phyloP scores from a whole-genome alignment of 768 basidiomycete genomes.

The Podaxis pistillaris region DNA sequence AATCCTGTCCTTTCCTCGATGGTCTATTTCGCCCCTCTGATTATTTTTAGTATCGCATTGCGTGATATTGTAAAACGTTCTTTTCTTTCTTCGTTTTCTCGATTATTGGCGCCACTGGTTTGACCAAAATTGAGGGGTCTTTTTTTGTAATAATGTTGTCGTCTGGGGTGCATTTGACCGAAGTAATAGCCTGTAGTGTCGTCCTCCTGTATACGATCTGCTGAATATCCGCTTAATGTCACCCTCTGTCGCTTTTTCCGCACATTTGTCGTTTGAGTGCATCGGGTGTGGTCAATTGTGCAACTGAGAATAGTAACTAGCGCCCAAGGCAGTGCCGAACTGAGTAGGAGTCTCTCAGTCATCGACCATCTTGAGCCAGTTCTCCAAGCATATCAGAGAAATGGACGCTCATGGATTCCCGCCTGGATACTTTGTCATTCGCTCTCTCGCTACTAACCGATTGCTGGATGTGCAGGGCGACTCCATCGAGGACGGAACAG shows the following conservation, averaged over 20 bases:
- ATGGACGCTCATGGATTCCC: constrained; percentile 37
- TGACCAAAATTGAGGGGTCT: neutral
- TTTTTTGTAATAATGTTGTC: neutral
- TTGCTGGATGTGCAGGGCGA: constrained; percentile 58
- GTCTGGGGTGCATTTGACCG: constrained; percentile 5
- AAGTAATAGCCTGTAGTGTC: constrained; percentile 11
- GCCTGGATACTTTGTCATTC: constrained; percentile 62
- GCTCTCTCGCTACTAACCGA: constrained; percentile 50
- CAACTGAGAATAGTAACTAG: neutral
- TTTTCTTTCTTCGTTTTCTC: neutral
- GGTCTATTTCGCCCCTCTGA: neutral
- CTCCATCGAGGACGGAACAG: constrained; percentile 56
- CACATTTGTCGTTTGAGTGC: neutral
- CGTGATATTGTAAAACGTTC: neutral
- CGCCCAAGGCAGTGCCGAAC: neutral
- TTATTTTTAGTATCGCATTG: neutral
- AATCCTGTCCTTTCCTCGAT: constrained; percentile 17
- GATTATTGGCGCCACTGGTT: constrained; percentile 3
- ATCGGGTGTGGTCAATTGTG: neutral
- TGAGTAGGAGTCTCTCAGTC: neutral
- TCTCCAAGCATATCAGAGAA: constrained; percentile 16
- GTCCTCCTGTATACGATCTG: constrained; percentile 5
- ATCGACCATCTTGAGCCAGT: neutral
- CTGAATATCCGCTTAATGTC: constrained; percentile 8
- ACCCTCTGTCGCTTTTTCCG: neutral